Base-by-base conservation (phyloP, 495 filamentous ascomycete species). In the Amphirosellinia nigrospora region DNA sequence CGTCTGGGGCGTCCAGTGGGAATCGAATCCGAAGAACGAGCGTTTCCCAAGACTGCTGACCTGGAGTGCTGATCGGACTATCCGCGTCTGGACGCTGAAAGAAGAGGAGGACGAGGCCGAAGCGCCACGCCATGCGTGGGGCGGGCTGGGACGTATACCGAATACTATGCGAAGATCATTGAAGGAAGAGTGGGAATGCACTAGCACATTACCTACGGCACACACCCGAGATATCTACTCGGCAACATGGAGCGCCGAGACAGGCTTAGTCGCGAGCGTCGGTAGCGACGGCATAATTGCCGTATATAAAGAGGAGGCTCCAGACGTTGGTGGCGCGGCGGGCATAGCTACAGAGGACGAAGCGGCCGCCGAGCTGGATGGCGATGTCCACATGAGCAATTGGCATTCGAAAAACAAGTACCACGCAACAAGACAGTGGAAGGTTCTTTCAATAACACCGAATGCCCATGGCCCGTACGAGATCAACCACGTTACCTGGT, bases 1-100 rank as follows among this genome's bases (percentile, higher is more conserved):
- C 10, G 95, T 98, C 8, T 99, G 96, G 96, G 90, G 86, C 52
- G 69, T 97, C 10, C 88, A 92, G 69, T 98, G 94, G 86, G 96
- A 97, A 81, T 79, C 80, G 2, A 76, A 75, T 41, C 80, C 83
- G 9, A 79, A 74, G 34, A 78, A 76, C 7, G 78, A 79, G 9
- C 66, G 41, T 43, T 83, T 83, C 65, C 90, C 93, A 9, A 80
- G 96, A 58, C 75, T 99, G 58, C 76, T 91, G 36, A 92, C 92
- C 26, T 92, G 88, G 77, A 93, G 92, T 11, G 93, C 96, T 70
- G 96, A 98, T 71, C 75, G 80, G 59, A 92, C 87, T 0, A 86
- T 97, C 1, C 83, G 92, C 34, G 79, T 98, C 21, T 99, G 96
- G 96, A 85, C 84, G 53, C 80, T 91, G 48, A 79, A 83, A 63